Base-by-base conservation (phyloP, 257 asterid species). In the Knoxia roxburghii region DNA sequence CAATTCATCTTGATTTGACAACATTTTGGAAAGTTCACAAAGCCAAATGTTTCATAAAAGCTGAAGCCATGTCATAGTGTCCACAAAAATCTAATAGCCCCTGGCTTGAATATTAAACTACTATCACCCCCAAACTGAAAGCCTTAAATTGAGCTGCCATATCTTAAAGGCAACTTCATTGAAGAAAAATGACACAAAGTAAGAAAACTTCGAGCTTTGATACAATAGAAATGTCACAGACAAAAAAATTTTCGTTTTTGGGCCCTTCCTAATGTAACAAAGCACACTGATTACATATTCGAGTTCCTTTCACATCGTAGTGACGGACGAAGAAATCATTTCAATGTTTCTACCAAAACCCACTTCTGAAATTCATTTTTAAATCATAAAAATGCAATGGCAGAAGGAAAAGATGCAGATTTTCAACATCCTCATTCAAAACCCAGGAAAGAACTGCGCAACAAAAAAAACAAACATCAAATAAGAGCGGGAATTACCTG, bases 401-500 rank as follows among this genome's bases (percentile, higher is more conserved):
- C 41, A 37, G 41, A 37, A 37, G 41, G 1, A 43, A 43, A 12
- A n/a, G n/a, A n/a, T n/a, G n/a, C n/a, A n/a, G n/a, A n/a, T n/a
- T n/a, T n/a, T n/a, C n/a, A n/a, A n/a, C n/a, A n/a, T n/a, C n/a
- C n/a, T 64, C 50, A 13, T 59, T 58, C 23, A 14, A 35, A 50
- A 64, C 63, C 32, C 49, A 56, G 40, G 27, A 39, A 52, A 5
- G 3, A 43, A 56, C 2, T 6, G 52, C 10, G 18, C 1, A 11
- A 21, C 3, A 24, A 72, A 20, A 12, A 23, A 23, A 18, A 73
- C 26, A 23, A 18, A 73, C 26, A 54, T 37, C 4, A 9, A 37
- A 37, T 37, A 20, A 54, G 11, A 61, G 46, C 52, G 35, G 35
- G 18, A 50, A 67, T 72, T 80, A 87, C 97, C 64, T 82, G 77